Evolutionary conservation across 1,284 basidiomycete species (phyloP).

Genomic region (Ustilago sp.): DNA sequence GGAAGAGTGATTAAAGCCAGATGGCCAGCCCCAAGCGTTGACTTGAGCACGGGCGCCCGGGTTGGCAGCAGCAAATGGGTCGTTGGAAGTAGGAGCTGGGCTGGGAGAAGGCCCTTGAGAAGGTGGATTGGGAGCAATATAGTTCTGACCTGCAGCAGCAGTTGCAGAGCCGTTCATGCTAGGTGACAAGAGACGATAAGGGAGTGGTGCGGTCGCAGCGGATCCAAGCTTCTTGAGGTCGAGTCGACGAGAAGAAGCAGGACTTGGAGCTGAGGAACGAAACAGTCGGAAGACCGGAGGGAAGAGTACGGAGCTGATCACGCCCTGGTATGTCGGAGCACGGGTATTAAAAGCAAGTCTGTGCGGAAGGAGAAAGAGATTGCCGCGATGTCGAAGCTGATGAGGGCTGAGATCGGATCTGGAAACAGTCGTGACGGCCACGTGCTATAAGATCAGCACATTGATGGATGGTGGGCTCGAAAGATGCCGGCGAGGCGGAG

Average conservation of each 20-base stretch:
- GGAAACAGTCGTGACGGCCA: slow-evolving; percentile 3
- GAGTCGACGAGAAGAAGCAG: slow-evolving; percentile 11
- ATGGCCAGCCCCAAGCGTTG: slow-evolving; percentile 59
- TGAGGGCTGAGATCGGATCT: neutral
- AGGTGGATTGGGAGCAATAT: slow-evolving; percentile 29
- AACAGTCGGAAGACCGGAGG: neutral
- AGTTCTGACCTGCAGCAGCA: slow-evolving; percentile 42
- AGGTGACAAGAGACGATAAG: slow-evolving; percentile 15
- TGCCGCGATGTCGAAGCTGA: slow-evolving; percentile 3
- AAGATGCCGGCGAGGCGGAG: neutral
- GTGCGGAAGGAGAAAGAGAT: neutral
- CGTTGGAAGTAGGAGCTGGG: slow-evolving; percentile 27
- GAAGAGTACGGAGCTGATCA: neutral
- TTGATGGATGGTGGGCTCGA: neutral
- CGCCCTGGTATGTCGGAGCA: neutral
- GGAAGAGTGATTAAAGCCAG: slow-evolving; percentile 47
- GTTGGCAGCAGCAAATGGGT: slow-evolving; percentile 25
- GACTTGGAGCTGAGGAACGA: neutral
- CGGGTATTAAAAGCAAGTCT: slow-evolving; percentile 7
- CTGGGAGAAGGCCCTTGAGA: slow-evolving; percentile 29
- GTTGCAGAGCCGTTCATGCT: slow-evolving; percentile 55
- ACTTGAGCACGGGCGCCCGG: slow-evolving; percentile 32
- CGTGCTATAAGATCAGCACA: slow-evolving; percentile 9
- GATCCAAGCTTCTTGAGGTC: slow-evolving; percentile 14
- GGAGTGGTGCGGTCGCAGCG: slow-evolving; percentile 6